phyloP scores from a whole-genome alignment of 2,329 filamentous ascomycete genomes.

The Botryosphaeria dothidea region DNA sequence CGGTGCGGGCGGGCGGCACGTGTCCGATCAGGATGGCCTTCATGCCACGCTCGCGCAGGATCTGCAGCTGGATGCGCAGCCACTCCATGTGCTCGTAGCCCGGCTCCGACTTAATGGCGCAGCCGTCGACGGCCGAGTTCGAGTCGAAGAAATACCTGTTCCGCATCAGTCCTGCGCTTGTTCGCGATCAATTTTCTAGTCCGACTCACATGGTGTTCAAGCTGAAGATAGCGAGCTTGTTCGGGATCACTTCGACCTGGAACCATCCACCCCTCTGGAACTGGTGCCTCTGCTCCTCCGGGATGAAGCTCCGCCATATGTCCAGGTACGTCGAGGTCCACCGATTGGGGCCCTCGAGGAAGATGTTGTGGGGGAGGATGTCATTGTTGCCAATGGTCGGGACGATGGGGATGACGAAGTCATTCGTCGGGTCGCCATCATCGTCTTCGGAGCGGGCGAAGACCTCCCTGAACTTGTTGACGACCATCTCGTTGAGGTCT shows the following conservation, averaged over 20 bases:
- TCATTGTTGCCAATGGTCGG: conserved; percentile 97
- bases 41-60: conserved; percentile 79
- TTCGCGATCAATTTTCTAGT: background rate
- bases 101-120: conserved; percentile 73
- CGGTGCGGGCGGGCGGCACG: conserved; percentile 85
- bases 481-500: conserved; percentile 72
- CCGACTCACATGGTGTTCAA: conserved; percentile 74
- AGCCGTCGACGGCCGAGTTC: conserved; percentile 93
- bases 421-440: conserved; percentile 52
- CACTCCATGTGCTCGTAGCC: conserved; percentile 96
- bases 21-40: conserved; percentile 95
- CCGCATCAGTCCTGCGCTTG: background rate
- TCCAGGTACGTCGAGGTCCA: conserved; percentile 78
- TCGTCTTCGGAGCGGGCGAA: conserved; percentile 61
- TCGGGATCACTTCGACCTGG: conserved; percentile 85
- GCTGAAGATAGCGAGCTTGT: conserved; percentile 84
- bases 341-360: conserved; percentile 79
- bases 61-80: conserved; percentile 84
- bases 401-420: conserved; percentile 75
- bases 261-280: conserved; percentile 96
- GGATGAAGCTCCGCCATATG: conserved; percentile 86
- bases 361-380: conserved; percentile 94
- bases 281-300: conserved; percentile 85
- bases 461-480: conserved; percentile 72
- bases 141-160: conserved; percentile 81